These are phyloP conservation scores for Colletotrichum euphorbiae DNA, from an alignment of 2,329 filamentous ascomycete species.

Conservation along the genomic window DNA sequence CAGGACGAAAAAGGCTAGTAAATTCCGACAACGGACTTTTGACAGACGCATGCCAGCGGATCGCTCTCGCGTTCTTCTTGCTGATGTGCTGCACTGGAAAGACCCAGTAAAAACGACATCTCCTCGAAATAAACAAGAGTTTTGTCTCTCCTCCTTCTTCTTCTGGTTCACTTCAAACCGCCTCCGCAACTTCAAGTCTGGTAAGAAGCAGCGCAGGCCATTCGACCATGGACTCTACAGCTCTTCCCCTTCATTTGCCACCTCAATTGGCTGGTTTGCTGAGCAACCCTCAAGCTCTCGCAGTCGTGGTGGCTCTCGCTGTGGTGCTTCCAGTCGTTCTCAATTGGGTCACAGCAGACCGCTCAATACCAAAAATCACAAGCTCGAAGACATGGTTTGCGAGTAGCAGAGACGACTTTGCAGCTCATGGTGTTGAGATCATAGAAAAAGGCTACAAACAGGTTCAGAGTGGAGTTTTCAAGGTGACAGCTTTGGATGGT, in stretches of 20 bases:
- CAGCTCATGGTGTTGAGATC: constrained; percentile 30
- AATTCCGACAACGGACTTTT: neutral
- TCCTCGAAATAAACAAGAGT: neutral
- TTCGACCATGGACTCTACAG: constrained; percentile 15
- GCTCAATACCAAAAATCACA: constrained; percentile 16
- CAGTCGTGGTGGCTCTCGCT: neutral
- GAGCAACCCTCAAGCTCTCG: neutral
- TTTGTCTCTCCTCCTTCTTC: no score
- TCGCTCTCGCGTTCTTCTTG: neutral
- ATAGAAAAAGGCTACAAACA: constrained; percentile 29
- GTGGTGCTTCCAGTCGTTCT: neutral
- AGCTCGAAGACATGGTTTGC: constrained; percentile 33
- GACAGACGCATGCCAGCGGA: no score
- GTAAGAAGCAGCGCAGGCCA: neutral
- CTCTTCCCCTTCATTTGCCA: neutral
- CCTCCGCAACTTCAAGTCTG: neutral
- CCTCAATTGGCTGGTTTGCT: constrained; percentile 2
- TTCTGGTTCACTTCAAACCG: neutral
- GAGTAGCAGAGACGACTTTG: constrained; percentile 26
- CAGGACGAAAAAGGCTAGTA: neutral
- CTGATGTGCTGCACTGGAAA: neutral
- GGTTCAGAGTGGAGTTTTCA: constrained; percentile 28
- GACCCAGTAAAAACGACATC: neutral
- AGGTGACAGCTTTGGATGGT: constrained; percentile 31
- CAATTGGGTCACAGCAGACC: neutral